Percentiles rank a stretch among this genome's conserved stretches.
phyloP scores from a whole-genome alignment of 805 yeast species.

The Lipomyces spencermartinsiae region DNA sequence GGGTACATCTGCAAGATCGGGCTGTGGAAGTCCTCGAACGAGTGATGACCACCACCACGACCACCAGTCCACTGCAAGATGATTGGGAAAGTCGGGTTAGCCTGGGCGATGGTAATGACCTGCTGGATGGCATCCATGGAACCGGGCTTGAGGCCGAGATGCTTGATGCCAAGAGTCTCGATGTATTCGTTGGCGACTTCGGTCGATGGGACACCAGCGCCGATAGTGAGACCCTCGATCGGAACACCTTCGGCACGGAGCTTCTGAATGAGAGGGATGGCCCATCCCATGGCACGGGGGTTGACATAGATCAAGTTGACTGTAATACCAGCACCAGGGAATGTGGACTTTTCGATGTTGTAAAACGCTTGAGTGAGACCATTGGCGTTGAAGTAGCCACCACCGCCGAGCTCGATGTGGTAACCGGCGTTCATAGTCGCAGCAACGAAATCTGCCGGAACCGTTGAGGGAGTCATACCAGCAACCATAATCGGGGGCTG shows the following conservation, averaged over 20 bases:
- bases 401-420: conserved; percentile 98
- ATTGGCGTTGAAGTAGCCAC: conserved; percentile 87
- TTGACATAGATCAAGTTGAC: conserved; percentile 93
- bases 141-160: conserved; percentile 97
- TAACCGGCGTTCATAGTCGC: conserved; percentile 96
- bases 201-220: conserved; percentile 99
- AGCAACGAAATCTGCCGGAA: conserved; percentile 90
- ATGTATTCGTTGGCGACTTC: conserved; percentile 98
- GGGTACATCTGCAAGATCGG: conserved; percentile 96
- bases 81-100: conserved; percentile 95
- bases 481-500: conserved; percentile 97
- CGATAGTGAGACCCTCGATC: conserved; percentile 92
- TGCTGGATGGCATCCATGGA: conserved; percentile 90
- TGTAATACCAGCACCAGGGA: conserved; percentile 90
- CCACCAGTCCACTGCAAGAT: conserved; percentile 99
- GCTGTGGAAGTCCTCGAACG: conserved; percentile 98
- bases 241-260: conserved; percentile 94
- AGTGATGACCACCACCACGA: conserved; percentile 99
- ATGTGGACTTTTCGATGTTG: conserved; percentile 68
- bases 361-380: conserved; percentile 78
- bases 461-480: conserved; percentile 99
- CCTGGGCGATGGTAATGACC: conserved; percentile 87
- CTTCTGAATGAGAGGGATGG: conserved; percentile 90
- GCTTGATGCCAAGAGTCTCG: conserved; percentile 87
- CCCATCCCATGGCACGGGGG: conserved; percentile 99